Conservation (phyloP, 768 basidiomycete species). For the Gelatoporia subvermispora region DNA sequence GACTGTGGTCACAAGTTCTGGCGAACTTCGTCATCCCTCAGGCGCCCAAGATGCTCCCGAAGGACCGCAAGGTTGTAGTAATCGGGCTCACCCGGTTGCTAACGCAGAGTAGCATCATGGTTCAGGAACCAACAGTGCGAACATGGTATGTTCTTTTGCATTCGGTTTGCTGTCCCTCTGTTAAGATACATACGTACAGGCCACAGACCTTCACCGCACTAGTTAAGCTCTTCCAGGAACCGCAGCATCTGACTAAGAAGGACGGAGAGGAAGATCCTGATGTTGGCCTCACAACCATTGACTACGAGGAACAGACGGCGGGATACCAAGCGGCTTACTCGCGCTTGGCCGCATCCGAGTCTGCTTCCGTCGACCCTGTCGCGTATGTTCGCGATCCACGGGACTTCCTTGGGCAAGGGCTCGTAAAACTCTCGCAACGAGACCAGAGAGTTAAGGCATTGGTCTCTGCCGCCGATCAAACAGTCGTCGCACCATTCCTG, state of each 20-base stretch:
- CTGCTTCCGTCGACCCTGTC: constrained; percentile 31
- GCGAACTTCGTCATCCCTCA: constrained; percentile 76
- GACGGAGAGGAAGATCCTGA: constrained; percentile 44
- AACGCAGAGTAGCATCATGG: constrained; percentile 67
- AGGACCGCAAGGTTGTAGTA: constrained; percentile 80
- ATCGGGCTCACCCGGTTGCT: constrained; percentile 79
- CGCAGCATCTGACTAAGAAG: constrained; percentile 55
- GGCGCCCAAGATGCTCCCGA: constrained; percentile 70
- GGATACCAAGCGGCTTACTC: constrained; percentile 96
- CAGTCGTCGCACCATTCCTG: constrained; percentile 17
- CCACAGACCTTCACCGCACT: constrained; percentile 63
- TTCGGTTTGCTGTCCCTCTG: not conserved
- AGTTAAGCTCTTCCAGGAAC: constrained; percentile 71
- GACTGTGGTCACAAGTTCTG: constrained; percentile 78
- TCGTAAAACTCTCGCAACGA: constrained; percentile 13
- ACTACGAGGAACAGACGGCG: constrained; percentile 84
- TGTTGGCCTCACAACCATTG: constrained; percentile 66
- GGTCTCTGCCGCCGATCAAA: constrained; percentile 11
- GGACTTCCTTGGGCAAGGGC: constrained; percentile 21
- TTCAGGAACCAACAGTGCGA: constrained; percentile 55
- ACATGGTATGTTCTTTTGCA: constrained; percentile 50
- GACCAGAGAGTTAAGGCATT: constrained; percentile 11
- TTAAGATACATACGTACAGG: constrained; percentile 40
- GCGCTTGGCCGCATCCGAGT: constrained; percentile 66
- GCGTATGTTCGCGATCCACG: constrained; percentile 23